Conservation (phyloP, 768 basidiomycete species). For the Pleurotus sapidus region DNA sequence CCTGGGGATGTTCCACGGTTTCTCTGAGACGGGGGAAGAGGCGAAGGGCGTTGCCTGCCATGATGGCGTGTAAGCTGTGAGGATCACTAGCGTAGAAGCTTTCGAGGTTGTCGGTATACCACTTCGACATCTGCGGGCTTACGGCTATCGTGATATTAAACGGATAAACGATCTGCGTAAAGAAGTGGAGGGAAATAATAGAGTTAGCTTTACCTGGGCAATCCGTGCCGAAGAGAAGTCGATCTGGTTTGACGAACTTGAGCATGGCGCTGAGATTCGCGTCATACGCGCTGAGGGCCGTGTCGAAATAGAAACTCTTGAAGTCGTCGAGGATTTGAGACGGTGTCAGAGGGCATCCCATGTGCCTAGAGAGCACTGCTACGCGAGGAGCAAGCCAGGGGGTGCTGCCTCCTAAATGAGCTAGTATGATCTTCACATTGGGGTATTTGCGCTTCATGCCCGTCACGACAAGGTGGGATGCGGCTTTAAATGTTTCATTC, state of each 20-base stretch:
- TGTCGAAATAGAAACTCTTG: conserved; percentile 71
- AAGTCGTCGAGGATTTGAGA: conserved; percentile 72
- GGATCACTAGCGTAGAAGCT: conserved; percentile 41
- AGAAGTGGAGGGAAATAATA: background rate
- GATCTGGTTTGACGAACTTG: conserved; percentile 45
- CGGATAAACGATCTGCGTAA: background rate
- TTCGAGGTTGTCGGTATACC: conserved; percentile 59
- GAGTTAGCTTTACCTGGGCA: conserved; percentile 56
- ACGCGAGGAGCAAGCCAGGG: conserved; percentile 66
- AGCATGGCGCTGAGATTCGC: conserved; percentile 50
- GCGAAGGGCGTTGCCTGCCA: conserved; percentile 46
- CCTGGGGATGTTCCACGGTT: background rate
- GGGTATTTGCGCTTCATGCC: conserved; percentile 62
- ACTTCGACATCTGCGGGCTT: conserved; percentile 47
- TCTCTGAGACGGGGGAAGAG: conserved; percentile 41
- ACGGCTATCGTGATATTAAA: conserved; percentile 43
- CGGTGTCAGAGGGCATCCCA: conserved; percentile 63
- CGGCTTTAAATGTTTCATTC: conserved; percentile 81
- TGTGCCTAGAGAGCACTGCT: conserved; percentile 62
- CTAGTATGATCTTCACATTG: conserved; percentile 61
- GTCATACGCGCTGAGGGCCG: conserved; percentile 60
- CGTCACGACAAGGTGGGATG: conserved; percentile 72
- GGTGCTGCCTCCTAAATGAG: conserved; percentile 73
- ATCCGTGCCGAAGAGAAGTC: conserved; percentile 70
- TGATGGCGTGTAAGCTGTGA: conserved; percentile 38